Evolutionary conservation across 1,139 yeast species (phyloP), one percentile per base, ranked within the genome.

Genomic region (Yamadazyma membranifaciens): DNA sequence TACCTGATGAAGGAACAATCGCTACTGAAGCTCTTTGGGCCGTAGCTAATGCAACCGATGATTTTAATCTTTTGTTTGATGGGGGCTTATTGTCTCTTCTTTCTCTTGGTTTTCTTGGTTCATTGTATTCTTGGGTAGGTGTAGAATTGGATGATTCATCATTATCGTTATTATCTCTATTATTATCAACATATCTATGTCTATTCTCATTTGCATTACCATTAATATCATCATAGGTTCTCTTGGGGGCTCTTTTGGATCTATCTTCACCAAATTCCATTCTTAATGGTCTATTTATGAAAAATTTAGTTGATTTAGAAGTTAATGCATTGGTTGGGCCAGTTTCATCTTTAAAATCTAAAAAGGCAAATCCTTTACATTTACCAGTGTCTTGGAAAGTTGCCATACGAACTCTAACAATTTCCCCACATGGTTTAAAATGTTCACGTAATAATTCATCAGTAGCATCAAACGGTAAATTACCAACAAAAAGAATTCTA

Each of bases 221-320:
- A 22, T 31, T 57, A 10, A 32, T 37, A 24, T 39, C 59, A 50
- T 53, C 55, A 57, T 56, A 60, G 51, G 45, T 54, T 45, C 62
- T 57, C 36, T 59, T 56, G 43, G 84, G 84, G 35, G 74, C 70
- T 59, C 95, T 76, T 63, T 87, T 84, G 32, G 95, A 84, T 66
- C 98, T 76, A 60, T 92, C 98, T 64, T 92, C 96, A 50, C 98
- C 98, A 54, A 70, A 92, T 62, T 92, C 98, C 76, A 92, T 73
- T 65, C 96, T 77, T 51, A 92, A 66, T 5, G 81, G 81, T 57
- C 97, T 75, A 46, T 85, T 86, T 45, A 86, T 80, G 45, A 88
- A 69, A 48, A 71, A 79, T 54, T 78, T 78, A 46, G 89, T 81
- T 15, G 75, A 55, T 57, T 81, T 85, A 47, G 89, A 92, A 50